phyloP scores from a whole-genome alignment of 176 grass and related monocot species.

The Stipa capillata region DNA sequence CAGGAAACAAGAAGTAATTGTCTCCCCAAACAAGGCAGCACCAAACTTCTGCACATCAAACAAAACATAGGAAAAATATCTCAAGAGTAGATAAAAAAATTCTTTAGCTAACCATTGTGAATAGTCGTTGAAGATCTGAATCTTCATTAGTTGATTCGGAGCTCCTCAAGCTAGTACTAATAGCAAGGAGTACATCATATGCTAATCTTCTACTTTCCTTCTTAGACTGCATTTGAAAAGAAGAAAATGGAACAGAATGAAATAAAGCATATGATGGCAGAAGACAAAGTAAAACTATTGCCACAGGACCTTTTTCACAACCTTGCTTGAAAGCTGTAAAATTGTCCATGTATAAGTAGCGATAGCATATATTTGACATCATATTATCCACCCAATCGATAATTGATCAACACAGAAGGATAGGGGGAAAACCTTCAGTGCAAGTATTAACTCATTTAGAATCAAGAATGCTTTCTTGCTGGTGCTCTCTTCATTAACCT shows the following conservation, averaged over 20 bases:
- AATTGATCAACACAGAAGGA: not conserved
- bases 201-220: conserved; percentile 84
- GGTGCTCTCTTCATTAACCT: conserved; percentile 80
- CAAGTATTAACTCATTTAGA: conserved; percentile 89
- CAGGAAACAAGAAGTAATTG: not conserved
- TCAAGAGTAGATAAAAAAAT: conserved; percentile 7
- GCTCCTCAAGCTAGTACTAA: conserved; percentile 63
- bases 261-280: not conserved
- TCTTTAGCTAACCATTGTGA: conserved; percentile 74
- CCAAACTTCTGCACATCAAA: not conserved
- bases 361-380: not conserved
- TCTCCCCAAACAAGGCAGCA: not conserved
- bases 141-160: conserved; percentile 42
- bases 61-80: not conserved
- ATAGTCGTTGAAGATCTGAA: conserved; percentile 79
- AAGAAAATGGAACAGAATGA: not conserved
- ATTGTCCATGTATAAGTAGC: not conserved
- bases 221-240: conserved; percentile 56
- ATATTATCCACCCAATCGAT: not conserved
- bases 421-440: conserved; percentile 59
- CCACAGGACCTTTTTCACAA: too few species aligned
- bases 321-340: too few species aligned
- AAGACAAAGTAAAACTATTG: not conserved
- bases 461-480: conserved; percentile 94
- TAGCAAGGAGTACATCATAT: conserved; percentile 76